Conservation (phyloP, 2,329 filamentous ascomycete genomes). For the Neopestalotiopsis clavispora region DNA sequence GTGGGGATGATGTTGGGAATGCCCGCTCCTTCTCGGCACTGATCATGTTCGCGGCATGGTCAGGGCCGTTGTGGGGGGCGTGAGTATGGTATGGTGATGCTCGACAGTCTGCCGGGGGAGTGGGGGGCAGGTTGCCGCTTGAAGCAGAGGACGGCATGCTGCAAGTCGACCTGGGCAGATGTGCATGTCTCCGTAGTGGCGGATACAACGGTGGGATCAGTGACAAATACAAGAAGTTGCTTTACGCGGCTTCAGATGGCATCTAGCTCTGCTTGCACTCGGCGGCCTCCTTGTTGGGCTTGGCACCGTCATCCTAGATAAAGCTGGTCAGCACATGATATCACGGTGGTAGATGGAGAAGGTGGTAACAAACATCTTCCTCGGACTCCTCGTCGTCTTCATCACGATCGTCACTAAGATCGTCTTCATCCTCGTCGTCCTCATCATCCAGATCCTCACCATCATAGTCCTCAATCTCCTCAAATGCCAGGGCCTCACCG, state of each 20-base stretch:
- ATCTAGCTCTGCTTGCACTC: conserved; percentile 94
- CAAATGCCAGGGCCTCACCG: conserved; percentile 94
- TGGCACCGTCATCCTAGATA: conserved; percentile 79
- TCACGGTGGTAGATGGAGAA: conserved; percentile 9
- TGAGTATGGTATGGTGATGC: neutral
- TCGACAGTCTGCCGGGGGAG: neutral
- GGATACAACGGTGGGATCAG: neutral
- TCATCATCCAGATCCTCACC: conserved; percentile 87
- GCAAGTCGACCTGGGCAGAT: conserved; percentile 4
- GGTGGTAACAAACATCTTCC: conserved; percentile 66
- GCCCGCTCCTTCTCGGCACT: conserved; percentile 21
- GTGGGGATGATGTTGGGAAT: neutral
- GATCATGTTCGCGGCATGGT: conserved; percentile 34
- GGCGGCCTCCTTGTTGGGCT: conserved; percentile 91
- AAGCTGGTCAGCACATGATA: conserved; percentile 3
- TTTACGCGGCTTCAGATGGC: neutral
- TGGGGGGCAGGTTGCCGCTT: neutral
- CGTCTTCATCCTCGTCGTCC: conserved; percentile 86
- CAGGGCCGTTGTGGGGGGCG: neutral
- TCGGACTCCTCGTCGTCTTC: conserved; percentile 85
- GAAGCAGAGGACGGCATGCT: conserved; percentile 1
- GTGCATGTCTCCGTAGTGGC: neutral
- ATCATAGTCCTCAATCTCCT: conserved; percentile 86
- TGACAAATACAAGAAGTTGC: neutral
- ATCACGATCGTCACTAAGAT: conserved; percentile 75